A percentile compares a stretch with the other conserved stretches of the same genome.
Conservation (phyloP, 208 protist species). For the Tetramitus jugosus region DNA sequence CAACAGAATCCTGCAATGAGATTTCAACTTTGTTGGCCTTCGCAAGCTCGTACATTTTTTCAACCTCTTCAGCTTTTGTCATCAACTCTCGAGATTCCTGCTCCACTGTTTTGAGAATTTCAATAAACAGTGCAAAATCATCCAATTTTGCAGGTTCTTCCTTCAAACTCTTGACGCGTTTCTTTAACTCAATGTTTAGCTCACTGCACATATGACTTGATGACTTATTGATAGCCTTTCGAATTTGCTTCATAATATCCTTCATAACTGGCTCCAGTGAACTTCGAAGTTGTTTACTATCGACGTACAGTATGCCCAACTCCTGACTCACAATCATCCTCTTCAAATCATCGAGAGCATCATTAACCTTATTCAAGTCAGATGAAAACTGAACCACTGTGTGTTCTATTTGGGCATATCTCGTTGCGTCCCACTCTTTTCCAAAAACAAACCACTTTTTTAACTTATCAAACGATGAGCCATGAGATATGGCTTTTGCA, state of each 20-base stretch:
- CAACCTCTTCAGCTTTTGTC: constrained; percentile 19
- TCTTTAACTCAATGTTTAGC: constrained; percentile 5
- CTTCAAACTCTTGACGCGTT: constrained; percentile 4
- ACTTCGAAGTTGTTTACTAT: constrained; percentile 12
- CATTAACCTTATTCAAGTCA: not conserved
- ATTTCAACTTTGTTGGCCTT: constrained; percentile 10
- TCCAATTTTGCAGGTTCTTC: constrained; percentile 22
- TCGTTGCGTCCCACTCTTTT: constrained; percentile 9
- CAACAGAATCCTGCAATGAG: not conserved
- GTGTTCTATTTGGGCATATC: not conserved
- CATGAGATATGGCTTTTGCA: not conserved
- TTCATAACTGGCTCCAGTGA: constrained; percentile 8
- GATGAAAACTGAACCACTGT: constrained; percentile 1
- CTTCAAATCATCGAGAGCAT: constrained; percentile 4
- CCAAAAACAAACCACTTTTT: constrained; percentile 10
- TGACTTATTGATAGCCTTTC: not conserved
- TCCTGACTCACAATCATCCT: constrained; percentile 24
- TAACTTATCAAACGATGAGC: not conserved
- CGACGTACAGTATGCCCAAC: constrained; percentile 19
- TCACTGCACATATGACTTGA: constrained; percentile 10
- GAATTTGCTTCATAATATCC: constrained; percentile 15
- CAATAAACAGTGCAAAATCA: constrained; percentile 23
- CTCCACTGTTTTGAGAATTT: constrained; percentile 21
- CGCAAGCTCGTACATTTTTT: constrained; percentile 19
- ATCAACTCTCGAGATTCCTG: constrained; percentile 3